Evolutionary conservation across 345 rosid species (phyloP), one percentile per base, ranked within the genome.

Genomic region (Adansonia digitata): DNA sequence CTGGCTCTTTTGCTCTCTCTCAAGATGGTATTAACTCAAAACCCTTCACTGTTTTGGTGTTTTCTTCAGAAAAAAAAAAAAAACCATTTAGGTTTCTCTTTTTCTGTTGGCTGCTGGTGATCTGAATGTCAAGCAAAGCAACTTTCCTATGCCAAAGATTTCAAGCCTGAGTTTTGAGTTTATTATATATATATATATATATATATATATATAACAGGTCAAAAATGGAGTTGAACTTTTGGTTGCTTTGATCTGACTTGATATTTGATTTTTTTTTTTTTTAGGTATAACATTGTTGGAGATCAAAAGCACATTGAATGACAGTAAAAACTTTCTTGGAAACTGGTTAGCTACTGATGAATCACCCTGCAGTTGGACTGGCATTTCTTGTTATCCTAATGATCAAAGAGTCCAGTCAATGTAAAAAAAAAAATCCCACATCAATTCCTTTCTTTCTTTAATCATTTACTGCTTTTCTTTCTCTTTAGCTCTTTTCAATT

Each of bases 311-410:
- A 62, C 86, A 69, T 82, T 91, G 77, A 92, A 94, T 84, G 98
- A 94, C 79, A 91, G 88, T 24, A 89, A 80, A 74, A 90, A 88
- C 77, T 74, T 74, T 42, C 86, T 94, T 60, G 80, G 78, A 46
- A 90, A 83, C 93, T 94, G 98, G 98, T 82, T 74, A 83, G 82
- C 81, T 77, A 82, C 90, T 52, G 97, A 92, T 48, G 91, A 84
- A 12, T 82, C 88, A 76, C 98, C 98, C 67, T 94, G 98, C 82
- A 80, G 80, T 69, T 94, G 98, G 98, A 92, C 94, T 81, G 98
- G 98, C 3, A 88, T 94, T 77, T 85, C 94, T 46, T 94, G 98
- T 83, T 67, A 86, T 72, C 82, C 85, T 53, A 75, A 85, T 66
- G 96, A 87, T 81, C 88, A 87, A 39, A 85, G 95, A 70, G 98